Evolutionary conservation across 2,329 filamentous ascomycete species (phyloP).

Genomic region (Cyphellophora attinorum): DNA sequence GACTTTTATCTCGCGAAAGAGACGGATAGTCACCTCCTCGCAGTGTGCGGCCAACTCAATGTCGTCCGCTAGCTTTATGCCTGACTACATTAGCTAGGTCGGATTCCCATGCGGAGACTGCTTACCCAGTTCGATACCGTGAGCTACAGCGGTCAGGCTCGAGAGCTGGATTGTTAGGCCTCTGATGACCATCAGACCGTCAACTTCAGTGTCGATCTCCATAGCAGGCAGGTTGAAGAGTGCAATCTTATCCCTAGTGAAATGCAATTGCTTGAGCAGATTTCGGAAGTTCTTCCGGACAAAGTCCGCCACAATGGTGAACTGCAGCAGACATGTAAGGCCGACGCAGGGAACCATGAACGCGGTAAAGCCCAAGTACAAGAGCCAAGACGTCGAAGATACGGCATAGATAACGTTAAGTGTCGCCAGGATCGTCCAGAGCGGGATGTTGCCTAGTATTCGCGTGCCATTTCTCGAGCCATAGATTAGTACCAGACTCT

Average conservation of each 20-base stretch:
- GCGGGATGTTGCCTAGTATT: slow-evolving; percentile 22
- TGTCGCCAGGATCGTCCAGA: slow-evolving; percentile 38
- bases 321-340: slow-evolving; percentile 38
- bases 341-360: slow-evolving; percentile 33
- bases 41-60: slow-evolving; percentile 44
- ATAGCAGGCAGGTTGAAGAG: slow-evolving; percentile 41
- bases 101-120: neutral
- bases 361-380: slow-evolving; percentile 34
- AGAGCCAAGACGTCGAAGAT: slow-evolving; percentile 43
- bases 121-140: slow-evolving; percentile 42
- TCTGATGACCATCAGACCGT: slow-evolving; percentile 44
- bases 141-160: slow-evolving; percentile 39
- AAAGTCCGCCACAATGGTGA: slow-evolving; percentile 27
- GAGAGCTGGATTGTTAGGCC: slow-evolving; percentile 43
- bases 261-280: slow-evolving; percentile 35
- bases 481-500: slow-evolving; percentile 2
- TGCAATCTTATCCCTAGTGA: slow-evolving; percentile 42
- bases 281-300: slow-evolving; percentile 26
- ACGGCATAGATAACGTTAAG: slow-evolving; percentile 39
- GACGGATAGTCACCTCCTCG: slow-evolving; percentile 37
- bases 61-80: slow-evolving; percentile 40
- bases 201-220: slow-evolving; percentile 45
- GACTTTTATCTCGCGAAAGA: slow-evolving; percentile 43
- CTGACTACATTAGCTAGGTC: neutral
- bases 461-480: neutral